Evolutionary conservation across 192 early-diverging fungal genomes (phyloP), one percentile per base, ranked within the genome.

Genomic region (Coemansia sp.): DNA sequence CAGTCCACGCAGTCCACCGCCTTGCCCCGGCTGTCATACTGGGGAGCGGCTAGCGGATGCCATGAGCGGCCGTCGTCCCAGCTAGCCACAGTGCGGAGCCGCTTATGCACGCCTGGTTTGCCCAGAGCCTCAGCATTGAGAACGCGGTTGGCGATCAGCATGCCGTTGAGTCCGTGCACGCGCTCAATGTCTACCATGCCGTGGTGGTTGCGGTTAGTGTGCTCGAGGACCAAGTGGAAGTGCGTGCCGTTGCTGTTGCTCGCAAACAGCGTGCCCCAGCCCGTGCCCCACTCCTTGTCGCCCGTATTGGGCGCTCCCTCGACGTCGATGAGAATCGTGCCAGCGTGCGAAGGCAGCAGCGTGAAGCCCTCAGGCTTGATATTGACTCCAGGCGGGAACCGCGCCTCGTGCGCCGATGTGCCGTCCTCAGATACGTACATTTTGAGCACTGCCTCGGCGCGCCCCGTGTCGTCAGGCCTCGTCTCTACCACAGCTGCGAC

Each of bases 101-200:
- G 64, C 82, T 96, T 95, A 38, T 74, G 71, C 6, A 79, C 74
- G 17, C 73, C 73, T 1, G 74, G 64, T 37, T 77, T 81, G 31
- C 79, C 84, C 49, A 95, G 67, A 10, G 88, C 88, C 20, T 87
- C 75, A 1, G 84, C 72, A 59, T 98, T 97, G 31, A 67, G 66
- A 1, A 98, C 93, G 32, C 88, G 86, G 70, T 99, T 99, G n/a
- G 92, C 95, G 9, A 99, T 62, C 20, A 93, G 84, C 73, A 96
- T 86, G 31, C 96, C 95, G 24, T 88, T 82, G 10, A 98, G 84
- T 4, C 96, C 93, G 27, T 90, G 89, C 43, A 99, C 90, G 61
- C 92, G 92, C 75, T 96, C 96, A 73, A 95, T 91, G 64, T 98
- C 98, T 6, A 99, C 96, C 61, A 84, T 58, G 10, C 92, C 93